phyloP scores from a whole-genome alignment of 2,329 filamentous ascomycete species.

The Nemania abortiva region DNA sequence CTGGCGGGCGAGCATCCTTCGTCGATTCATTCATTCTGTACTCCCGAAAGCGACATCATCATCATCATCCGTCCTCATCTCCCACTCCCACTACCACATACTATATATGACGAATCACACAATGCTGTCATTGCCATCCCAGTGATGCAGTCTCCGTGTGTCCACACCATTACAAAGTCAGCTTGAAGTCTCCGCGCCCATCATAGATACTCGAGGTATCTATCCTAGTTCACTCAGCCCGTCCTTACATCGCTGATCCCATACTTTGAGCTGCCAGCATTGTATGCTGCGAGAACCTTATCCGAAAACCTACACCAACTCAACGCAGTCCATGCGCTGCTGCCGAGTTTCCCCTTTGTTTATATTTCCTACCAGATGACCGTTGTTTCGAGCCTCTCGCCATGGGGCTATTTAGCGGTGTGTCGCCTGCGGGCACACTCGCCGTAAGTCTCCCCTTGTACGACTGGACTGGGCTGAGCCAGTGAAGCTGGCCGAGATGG shows the following conservation, averaged over 20 bases:
- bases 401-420: constrained; percentile 80
- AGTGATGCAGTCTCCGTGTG: background rate
- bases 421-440: constrained; percentile 77
- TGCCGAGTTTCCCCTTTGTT: constrained; percentile 39
- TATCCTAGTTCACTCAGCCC: constrained; percentile 2
- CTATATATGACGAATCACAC: background rate
- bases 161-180: background rate
- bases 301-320: constrained; percentile 10
- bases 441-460: constrained; percentile 37
- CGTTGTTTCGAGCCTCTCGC: constrained; percentile 56
- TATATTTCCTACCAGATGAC: constrained; percentile 59
- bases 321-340: constrained; percentile 43
- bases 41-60: background rate
- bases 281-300: background rate
- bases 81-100: background rate
- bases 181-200: background rate
- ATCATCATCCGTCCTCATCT: background rate
- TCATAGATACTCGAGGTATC: background rate
- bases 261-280: constrained; percentile 3
- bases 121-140: background rate
- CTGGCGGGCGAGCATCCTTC: background rate
- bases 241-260: constrained; percentile 6
- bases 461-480: background rate
- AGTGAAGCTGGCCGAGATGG: background rate
- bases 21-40: background rate